Conservation (phyloP, 2,329 filamentous ascomycete genomes). For the Pseudocercospora fuligena region DNA sequence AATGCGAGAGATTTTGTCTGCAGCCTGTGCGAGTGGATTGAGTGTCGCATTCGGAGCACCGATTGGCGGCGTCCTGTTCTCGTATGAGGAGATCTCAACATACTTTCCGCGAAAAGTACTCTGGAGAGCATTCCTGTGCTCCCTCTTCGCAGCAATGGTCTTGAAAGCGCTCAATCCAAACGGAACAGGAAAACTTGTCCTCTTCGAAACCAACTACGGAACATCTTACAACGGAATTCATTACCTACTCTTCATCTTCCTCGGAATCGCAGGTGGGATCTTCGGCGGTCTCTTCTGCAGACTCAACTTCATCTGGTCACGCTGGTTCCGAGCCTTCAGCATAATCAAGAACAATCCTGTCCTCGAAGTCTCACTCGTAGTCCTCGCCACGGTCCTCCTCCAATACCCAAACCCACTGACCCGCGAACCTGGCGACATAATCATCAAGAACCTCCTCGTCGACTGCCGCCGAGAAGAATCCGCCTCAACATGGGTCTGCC, state of each 20-base stretch:
- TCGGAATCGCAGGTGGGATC: conserved; percentile 62
- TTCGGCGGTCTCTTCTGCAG: conserved; percentile 65
- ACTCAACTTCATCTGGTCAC: conserved; percentile 62
- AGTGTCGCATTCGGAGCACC: conserved; percentile 67
- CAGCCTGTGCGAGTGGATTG: conserved; percentile 62
- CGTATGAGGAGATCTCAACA: conserved; percentile 64
- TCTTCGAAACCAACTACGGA: conserved; percentile 65
- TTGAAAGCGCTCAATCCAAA: conserved; percentile 64
- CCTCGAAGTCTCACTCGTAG: conserved; percentile 60
- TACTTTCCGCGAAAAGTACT: conserved; percentile 65
- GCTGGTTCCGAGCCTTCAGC: conserved; percentile 56
- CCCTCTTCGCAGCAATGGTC: conserved; percentile 59
- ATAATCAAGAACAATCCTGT: conserved; percentile 62
- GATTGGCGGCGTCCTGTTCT: conserved; percentile 65
- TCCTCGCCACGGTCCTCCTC: conserved; percentile 57
- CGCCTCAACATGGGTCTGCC: conserved; percentile 55
- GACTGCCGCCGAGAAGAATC: conserved; percentile 53
- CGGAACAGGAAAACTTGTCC: conserved; percentile 63
- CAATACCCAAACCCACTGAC: conserved; percentile 63
- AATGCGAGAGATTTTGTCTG: conserved; percentile 63
- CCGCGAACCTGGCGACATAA: conserved; percentile 59
- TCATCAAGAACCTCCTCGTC: conserved; percentile 62
- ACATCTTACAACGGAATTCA: conserved; percentile 60
- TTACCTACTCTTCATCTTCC: conserved; percentile 61
- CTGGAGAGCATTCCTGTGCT: conserved; percentile 65